phyloP scores from a whole-genome alignment of 306 rosid species.

The Acacia confusa region DNA sequence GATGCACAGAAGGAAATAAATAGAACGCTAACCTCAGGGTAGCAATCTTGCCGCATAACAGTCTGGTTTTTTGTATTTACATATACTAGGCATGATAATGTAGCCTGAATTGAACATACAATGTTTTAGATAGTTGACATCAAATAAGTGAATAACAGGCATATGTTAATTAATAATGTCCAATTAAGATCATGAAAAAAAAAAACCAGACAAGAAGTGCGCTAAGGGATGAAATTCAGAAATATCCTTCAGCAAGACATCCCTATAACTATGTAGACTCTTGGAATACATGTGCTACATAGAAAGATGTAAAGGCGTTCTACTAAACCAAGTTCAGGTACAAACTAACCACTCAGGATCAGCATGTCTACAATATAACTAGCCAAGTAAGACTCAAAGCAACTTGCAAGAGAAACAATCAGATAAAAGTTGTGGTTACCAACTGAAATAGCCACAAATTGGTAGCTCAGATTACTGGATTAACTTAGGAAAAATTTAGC shows the following conservation, averaged over 20 bases:
- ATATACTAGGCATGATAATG: slow-evolving; percentile 65
- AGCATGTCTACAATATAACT: not conserved
- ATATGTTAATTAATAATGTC: not conserved
- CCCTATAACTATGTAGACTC: not conserved
- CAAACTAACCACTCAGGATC: not conserved
- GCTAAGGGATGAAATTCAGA: not conserved
- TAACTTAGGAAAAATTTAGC: not conserved
- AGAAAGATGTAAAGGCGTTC: not conserved
- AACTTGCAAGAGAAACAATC: not conserved
- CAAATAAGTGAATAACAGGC: not conserved
- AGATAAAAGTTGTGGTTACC: not conserved
- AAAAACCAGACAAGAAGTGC: not conserved
- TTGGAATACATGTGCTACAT: not conserved
- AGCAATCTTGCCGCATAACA: slow-evolving; percentile 73
- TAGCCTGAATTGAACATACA: slow-evolving; percentile 53
- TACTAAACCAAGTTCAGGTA: not conserved
- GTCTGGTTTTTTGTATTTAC: slow-evolving; percentile 57
- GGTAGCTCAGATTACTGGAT: not conserved
- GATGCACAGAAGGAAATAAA: not conserved
- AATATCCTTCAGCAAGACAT: not conserved
- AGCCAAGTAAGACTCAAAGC: not conserved
- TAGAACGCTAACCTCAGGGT: slow-evolving; percentile 63
- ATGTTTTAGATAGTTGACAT: not conserved
- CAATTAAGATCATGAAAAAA: not conserved
- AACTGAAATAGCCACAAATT: not conserved